phyloP scores from a whole-genome alignment of 2,329 filamentous ascomycete species.

The Pseudocercospora fuligena region DNA sequence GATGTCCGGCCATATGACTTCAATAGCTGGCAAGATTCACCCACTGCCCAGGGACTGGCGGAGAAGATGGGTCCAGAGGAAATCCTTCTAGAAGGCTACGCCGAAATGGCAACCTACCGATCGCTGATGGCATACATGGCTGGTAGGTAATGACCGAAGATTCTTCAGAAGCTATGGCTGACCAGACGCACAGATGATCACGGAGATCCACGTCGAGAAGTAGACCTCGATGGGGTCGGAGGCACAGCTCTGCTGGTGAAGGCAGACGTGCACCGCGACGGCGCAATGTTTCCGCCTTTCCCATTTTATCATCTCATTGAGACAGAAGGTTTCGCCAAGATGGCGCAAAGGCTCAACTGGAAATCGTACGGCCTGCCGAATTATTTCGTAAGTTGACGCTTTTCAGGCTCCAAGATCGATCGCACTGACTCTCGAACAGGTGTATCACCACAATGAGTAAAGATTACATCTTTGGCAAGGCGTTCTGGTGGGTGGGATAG shows the following conservation, averaged over 20 bases:
- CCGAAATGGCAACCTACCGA: conserved; percentile 89
- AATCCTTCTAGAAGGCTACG: conserved; percentile 90
- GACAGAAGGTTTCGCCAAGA: conserved; percentile 97
- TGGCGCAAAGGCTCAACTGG: conserved; percentile 89
- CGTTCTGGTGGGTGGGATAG: conserved; percentile 1
- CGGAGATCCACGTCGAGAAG: conserved; percentile 38
- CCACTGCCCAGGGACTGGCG: conserved; percentile 75
- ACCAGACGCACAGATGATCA: conserved; percentile 30
- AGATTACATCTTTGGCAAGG: conserved; percentile 3
- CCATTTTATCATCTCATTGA: conserved; percentile 96
- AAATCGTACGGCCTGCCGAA: conserved; percentile 87
- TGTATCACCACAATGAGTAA: conserved; percentile 32
- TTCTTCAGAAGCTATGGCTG: neutral
- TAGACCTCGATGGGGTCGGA: conserved; percentile 88
- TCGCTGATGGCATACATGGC: conserved; percentile 87
- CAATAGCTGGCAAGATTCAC: conserved; percentile 96
- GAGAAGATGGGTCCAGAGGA: conserved; percentile 86
- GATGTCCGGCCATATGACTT: conserved; percentile 89
- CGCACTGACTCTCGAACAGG: conserved; percentile 9
- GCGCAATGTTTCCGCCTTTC: conserved; percentile 98
- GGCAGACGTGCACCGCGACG: conserved; percentile 94
- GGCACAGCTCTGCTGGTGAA: conserved; percentile 92
- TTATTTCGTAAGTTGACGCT: conserved; percentile 74
- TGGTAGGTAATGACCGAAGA: conserved; percentile 45
- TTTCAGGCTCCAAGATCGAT: neutral